phyloP scores from a whole-genome alignment of 306 rosid genomes.

The Ormosia semicastrata region DNA sequence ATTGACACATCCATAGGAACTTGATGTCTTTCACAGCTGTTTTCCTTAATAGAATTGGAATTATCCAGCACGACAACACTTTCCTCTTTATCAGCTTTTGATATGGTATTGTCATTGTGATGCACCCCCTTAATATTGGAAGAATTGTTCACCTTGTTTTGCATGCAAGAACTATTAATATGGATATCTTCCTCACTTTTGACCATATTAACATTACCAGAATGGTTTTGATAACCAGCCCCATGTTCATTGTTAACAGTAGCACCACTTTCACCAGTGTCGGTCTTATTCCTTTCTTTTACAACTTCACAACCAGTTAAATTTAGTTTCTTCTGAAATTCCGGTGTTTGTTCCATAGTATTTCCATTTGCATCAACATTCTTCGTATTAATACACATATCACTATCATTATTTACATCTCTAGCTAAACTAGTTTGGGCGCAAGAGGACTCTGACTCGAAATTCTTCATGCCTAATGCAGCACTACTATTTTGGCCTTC shows the following conservation, averaged over 20 bases:
- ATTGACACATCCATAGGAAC: conserved; percentile 39
- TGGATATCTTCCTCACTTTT: conserved; percentile 46
- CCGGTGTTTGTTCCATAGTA: conserved; percentile 43
- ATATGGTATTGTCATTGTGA: conserved; percentile 38
- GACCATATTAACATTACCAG: conserved; percentile 34
- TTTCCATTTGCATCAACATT: conserved; percentile 53
- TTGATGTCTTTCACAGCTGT: conserved; percentile 29
- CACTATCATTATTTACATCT: conserved; percentile 86
- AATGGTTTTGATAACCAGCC: conserved; percentile 45
- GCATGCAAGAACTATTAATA: conserved; percentile 40
- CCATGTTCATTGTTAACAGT: conserved; percentile 32
- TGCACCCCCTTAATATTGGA: conserved; percentile 45
- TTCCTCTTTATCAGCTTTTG: conserved; percentile 49
- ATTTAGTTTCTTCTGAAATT: conserved; percentile 43
- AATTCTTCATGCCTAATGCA: conserved; percentile 50
- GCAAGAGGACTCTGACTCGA: conserved; percentile 63
- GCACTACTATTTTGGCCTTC: conserved; percentile 67
- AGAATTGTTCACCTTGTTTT: conserved; percentile 41
- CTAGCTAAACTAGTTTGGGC: conserved; percentile 69
- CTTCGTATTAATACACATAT: conserved; percentile 48
- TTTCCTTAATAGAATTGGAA: conserved; percentile 47
- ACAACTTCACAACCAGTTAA: conserved; percentile 44
- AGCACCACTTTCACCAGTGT: conserved; percentile 39
- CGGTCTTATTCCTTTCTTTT: conserved; percentile 40
- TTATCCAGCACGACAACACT: conserved; percentile 38